phyloP scores from a whole-genome alignment of 2,329 filamentous ascomycete species.

The Coniochaeta sp. region DNA sequence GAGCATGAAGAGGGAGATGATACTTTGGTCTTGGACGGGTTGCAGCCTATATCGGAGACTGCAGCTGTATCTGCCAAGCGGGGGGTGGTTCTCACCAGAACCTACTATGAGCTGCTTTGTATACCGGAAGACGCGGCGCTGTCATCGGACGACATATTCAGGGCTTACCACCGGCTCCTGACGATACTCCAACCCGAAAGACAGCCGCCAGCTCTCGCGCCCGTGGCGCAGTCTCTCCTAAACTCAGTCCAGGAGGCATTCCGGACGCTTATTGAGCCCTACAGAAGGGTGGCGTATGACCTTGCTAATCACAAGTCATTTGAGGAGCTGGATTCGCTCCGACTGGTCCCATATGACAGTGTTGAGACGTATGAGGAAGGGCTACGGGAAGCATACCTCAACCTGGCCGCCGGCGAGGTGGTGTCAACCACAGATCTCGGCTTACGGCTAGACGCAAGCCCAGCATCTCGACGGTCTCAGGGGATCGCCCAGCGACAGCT shows the following conservation, averaged over 20 bases:
- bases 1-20: slow-evolving; percentile 15
- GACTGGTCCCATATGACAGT: background rate
- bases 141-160: slow-evolving; percentile 29
- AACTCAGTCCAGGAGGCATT: slow-evolving; percentile 38
- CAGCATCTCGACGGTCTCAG: slow-evolving; percentile 4
- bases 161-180: slow-evolving; percentile 37
- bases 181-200: slow-evolving; percentile 35
- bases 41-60: background rate
- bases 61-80: background rate
- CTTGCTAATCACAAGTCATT: slow-evolving; percentile 4
- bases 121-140: slow-evolving; percentile 26
- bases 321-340: background rate
- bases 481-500: slow-evolving; percentile 6
- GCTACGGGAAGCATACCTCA: slow-evolving; percentile 15
- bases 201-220: slow-evolving; percentile 28
- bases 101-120: slow-evolving; percentile 37
- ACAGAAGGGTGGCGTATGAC: slow-evolving; percentile 34
- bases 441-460: slow-evolving; percentile 27
- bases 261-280: slow-evolving; percentile 39
- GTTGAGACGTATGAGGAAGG: slow-evolving; percentile 10
- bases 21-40: slow-evolving; percentile 9
- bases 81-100: background rate
- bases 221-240: slow-evolving; percentile 29
- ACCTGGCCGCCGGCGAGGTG: slow-evolving; percentile 14
- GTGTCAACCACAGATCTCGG: slow-evolving; percentile 29